Base-by-base conservation (phyloP, 495 filamentous ascomycete genomes). In the Parathielavia appendiculata region DNA sequence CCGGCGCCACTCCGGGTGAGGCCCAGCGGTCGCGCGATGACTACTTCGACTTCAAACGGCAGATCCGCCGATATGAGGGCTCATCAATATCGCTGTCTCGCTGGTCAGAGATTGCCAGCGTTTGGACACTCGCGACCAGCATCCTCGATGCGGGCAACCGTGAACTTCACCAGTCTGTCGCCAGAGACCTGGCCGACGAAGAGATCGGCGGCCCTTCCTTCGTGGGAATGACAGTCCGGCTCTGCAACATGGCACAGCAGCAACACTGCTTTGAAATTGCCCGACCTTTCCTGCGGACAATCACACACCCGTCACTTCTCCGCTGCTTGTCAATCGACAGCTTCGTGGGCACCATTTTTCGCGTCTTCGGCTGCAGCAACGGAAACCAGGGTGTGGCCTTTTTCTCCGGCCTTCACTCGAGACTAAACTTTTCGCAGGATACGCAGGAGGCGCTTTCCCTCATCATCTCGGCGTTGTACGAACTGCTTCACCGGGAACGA, bases 131-230 rank as follows among this genome's bases (percentile, higher is more conserved):
- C 4, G 60, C 41, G 4, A 13, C 13, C 32, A 36, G 17, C 4
- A 45, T 62, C 23, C 12, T 62, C 44, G 23, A 39, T 9, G 9
- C 30, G 3, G 20, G 5, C 14, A 52, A 23, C 34, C 41, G 48
- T 14, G 49, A 62, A 11, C 20, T 36, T 7, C 60, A 57, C 11
- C 60, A 57, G 9, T 47, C 43, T 1, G 7, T 54, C 22, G 54
- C 49, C n/a, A 23, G 54, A 26, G 60, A 62, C 17, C 50, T 62
- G 20, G 60, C 55, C 9, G 55, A 62, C 16, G 54, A 62, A 20
- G 55, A 58, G 0, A 11, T 54, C 6, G 54, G 54, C 14, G 60
- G 60, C 3, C 49, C 23, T 0, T 4, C 16, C 0, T 26, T 36
- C 12, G 23, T 62, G 12, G 22, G 4, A 7, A 4, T 11, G 26